A percentile compares a stretch with the other conserved stretches of the same genome.
Evolutionary conservation across 2,329 filamentous ascomycete species (phyloP).

Genomic region (Achaetomium macrosporum): DNA sequence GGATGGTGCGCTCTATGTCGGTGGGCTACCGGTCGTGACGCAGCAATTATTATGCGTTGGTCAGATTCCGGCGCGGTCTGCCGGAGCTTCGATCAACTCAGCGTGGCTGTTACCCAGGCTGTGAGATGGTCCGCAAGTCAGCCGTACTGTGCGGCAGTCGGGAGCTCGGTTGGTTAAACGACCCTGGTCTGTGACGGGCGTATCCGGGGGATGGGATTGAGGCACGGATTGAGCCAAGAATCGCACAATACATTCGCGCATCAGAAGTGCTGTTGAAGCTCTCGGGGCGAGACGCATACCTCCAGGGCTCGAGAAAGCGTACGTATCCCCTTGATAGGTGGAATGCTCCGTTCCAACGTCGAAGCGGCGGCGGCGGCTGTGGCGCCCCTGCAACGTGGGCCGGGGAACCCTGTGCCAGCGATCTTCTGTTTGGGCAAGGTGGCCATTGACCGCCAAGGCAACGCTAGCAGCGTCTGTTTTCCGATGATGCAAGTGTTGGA

Average conservation of each 20-base stretch:
- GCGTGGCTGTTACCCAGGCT: neutral
- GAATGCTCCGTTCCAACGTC: conserved; percentile 1
- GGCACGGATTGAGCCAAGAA: conserved; percentile 2
- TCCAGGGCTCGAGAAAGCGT: neutral
- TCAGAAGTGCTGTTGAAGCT: neutral
- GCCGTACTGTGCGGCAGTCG: conserved; percentile 8
- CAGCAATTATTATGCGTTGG: neutral
- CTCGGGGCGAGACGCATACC: neutral
- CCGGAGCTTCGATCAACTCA: neutral
- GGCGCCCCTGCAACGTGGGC: conserved; percentile 9
- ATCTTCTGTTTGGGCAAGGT: conserved; percentile 8
- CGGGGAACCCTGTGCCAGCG: conserved; percentile 3
- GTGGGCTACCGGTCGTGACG: neutral
- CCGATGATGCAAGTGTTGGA: conserved; percentile 8
- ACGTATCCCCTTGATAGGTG: conserved; percentile 3
- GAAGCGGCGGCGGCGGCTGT: conserved; percentile 7
- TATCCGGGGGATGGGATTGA: conserved; percentile 2
- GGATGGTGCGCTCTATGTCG: neutral
- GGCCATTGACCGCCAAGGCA: conserved; percentile 16
- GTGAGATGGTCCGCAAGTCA: neutral
- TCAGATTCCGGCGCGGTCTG: neutral
- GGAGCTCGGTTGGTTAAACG: conserved; percentile 5
- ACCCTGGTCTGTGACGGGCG: neutral
- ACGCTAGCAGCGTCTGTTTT: neutral
- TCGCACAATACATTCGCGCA: conserved; percentile 1